Evolutionary conservation across 306 rosid genomes (phyloP).

Genomic region (Vachellia collinsii): DNA sequence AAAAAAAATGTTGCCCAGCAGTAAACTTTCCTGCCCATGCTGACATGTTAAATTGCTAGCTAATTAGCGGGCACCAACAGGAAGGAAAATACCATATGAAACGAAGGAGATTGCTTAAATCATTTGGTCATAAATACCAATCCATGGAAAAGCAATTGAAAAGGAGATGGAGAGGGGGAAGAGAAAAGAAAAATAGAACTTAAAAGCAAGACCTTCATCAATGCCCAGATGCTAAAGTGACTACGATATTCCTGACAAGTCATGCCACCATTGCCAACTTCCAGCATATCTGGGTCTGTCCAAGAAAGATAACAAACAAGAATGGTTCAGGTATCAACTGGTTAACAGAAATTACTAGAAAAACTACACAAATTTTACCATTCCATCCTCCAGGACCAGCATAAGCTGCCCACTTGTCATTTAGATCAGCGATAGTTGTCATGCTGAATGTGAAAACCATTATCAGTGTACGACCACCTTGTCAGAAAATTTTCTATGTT

Average conservation of each 20-base stretch:
- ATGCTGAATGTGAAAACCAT: conserved; percentile 59
- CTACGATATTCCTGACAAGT: conserved; percentile 80
- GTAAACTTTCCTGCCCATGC: conserved; percentile 18
- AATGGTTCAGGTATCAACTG: conserved; percentile 29
- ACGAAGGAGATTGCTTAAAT: not conserved
- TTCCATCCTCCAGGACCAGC: conserved; percentile 99
- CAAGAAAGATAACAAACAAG: conserved; percentile 35
- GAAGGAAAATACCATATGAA: not conserved
- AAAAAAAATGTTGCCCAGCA: not conserved
- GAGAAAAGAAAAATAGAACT: conserved; percentile 23
- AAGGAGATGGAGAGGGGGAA: not conserved
- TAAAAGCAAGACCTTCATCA: conserved; percentile 71
- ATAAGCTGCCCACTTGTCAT: conserved; percentile 94
- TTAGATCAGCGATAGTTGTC: conserved; percentile 89
- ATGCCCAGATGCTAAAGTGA: conserved; percentile 99
- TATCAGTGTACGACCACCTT: conserved; percentile 35
- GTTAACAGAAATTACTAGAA: conserved; percentile 35
- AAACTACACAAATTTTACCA: conserved; percentile 53
- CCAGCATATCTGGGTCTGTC: conserved; percentile 98
- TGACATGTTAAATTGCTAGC: not conserved
- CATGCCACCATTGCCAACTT: conserved; percentile 99
- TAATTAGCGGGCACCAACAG: conserved; percentile 23
- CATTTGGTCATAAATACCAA: not conserved
- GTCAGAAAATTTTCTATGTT: conserved; percentile 5
- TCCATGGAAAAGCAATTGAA: not conserved